Conservation (phyloP, 176 grass and related monocot species). For the Microstegium vimineum region DNA sequence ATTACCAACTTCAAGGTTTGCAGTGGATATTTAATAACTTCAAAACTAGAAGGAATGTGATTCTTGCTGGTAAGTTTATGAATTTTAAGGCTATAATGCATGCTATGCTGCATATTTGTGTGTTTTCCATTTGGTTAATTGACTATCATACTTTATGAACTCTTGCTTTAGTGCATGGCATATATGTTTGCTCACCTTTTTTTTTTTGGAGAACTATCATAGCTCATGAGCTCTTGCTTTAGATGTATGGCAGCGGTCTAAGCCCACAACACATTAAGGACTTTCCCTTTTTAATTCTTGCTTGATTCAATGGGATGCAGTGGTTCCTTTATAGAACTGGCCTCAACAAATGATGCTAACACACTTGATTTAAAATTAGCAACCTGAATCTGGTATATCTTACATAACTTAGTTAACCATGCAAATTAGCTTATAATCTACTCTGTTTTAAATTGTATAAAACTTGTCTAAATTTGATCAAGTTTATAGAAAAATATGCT, state of each 20-base stretch:
- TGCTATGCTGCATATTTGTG: neutral
- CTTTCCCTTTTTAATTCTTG: neutral
- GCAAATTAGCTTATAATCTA: too few species aligned
- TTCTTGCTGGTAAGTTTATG: constrained; percentile 60
- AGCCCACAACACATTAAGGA: neutral
- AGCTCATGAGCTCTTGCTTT: neutral
- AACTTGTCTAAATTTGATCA: too few species aligned
- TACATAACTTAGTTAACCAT: too few species aligned
- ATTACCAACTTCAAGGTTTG: constrained; percentile 77
- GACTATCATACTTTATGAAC: neutral
- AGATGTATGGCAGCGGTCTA: neutral
- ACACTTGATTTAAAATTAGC: neutral
- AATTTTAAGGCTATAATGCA: neutral
- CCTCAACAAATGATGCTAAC: neutral
- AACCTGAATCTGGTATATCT: too few species aligned
- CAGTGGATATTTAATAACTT: constrained; percentile 63
- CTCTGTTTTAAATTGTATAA: too few species aligned
- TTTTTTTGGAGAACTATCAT: neutral
- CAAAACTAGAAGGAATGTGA: constrained; percentile 49
- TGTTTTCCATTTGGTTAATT: neutral
- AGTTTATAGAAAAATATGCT: too few species aligned
- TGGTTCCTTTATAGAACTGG: neutral
- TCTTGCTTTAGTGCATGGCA: neutral
- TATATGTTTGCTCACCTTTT: neutral
- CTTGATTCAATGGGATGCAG: neutral